Evolutionary conservation across 2,329 filamentous ascomycete species (phyloP).

Genomic region (Madurella fahalii): DNA sequence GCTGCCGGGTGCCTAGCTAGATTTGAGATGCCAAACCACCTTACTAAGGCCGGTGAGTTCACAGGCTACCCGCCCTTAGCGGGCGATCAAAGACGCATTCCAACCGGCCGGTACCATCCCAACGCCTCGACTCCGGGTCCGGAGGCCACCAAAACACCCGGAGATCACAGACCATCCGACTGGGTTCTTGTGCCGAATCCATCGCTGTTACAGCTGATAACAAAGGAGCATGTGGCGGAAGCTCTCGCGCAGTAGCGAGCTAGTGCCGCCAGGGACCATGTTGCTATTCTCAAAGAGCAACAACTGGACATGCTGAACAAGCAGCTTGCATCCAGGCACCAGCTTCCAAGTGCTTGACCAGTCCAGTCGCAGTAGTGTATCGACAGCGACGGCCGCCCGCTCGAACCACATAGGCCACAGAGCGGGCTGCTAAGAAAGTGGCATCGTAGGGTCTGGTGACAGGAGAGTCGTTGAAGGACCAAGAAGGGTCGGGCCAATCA

Average conservation of each 20-base stretch:
- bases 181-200: no score
- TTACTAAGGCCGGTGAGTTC: neutral
- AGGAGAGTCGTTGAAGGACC: neutral
- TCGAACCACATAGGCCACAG: neutral
- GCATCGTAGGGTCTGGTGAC: neutral
- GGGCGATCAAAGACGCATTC: neutral
- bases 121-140: conserved; percentile 7
- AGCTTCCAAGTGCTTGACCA: neutral
- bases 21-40: neutral
- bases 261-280: neutral
- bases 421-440: neutral
- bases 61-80: neutral
- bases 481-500: conserved; percentile 2
- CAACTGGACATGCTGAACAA: neutral
- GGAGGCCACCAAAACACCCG: neutral
- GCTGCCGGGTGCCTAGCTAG: neutral
- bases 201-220: no score
- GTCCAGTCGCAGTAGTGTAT: neutral
- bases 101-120: conserved; percentile 6
- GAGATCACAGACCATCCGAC: neutral
- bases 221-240: neutral
- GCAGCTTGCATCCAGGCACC: neutral
- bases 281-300: neutral
- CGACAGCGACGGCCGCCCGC: neutral
- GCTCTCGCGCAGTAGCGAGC: neutral